Conservation (phyloP, 768 basidiomycete species). For the Kwoniella sp. region DNA sequence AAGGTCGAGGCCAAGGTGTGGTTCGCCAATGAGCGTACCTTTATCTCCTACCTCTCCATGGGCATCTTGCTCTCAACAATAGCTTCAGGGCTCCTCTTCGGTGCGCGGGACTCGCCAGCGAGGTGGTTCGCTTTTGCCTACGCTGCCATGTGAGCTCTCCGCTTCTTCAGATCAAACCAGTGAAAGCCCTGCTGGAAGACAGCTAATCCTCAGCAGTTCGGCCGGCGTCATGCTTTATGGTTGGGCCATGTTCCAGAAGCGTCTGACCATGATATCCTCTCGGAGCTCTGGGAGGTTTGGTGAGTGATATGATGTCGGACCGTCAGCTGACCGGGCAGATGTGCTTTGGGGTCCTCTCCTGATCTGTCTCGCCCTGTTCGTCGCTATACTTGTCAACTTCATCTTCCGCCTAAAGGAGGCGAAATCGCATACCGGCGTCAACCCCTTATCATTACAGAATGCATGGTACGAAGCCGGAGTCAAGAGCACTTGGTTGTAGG, state of each 20-base stretch:
- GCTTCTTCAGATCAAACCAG: background rate
- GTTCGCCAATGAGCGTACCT: slow-evolving; percentile 88
- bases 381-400: slow-evolving; percentile 69
- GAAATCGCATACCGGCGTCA: slow-evolving; percentile 17
- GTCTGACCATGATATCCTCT: slow-evolving; percentile 83
- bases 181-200: background rate
- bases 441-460: slow-evolving; percentile 31
- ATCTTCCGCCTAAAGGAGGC: slow-evolving; percentile 36
- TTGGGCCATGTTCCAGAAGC: slow-evolving; percentile 75
- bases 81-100: slow-evolving; percentile 79
- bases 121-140: slow-evolving; percentile 77
- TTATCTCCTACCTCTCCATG: slow-evolving; percentile 87
- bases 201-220: slow-evolving; percentile 41
- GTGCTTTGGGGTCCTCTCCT: slow-evolving; percentile 74
- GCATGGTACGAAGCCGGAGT: slow-evolving; percentile 30
- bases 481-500: slow-evolving; percentile 11
- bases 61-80: slow-evolving; percentile 78
- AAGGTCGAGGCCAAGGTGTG: slow-evolving; percentile 93
- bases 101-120: slow-evolving; percentile 63
- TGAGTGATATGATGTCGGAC: slow-evolving; percentile 47
- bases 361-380: slow-evolving; percentile 75
- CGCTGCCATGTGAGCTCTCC: slow-evolving; percentile 65
- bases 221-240: slow-evolving; percentile 66
- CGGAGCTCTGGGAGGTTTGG: slow-evolving; percentile 87
- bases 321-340: slow-evolving; percentile 55